These are phyloP conservation scores for Pythium plurisporium DNA, from an alignment of 352 stramenopile genomes.

Conservation along the genomic window DNA sequence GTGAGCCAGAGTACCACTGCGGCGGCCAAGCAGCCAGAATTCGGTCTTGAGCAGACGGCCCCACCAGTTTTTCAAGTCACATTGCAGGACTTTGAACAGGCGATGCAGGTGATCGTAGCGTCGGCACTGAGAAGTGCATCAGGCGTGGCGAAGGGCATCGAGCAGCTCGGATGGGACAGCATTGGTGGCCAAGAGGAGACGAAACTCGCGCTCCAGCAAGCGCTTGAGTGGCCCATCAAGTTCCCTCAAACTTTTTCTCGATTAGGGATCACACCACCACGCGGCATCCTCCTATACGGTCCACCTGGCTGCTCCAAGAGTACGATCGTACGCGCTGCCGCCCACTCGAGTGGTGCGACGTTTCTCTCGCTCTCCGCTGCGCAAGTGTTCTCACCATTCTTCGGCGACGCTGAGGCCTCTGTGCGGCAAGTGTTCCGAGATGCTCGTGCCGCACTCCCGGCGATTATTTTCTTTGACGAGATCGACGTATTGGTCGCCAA, in stretches of 20 bases:
- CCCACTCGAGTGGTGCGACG: constrained; percentile 63
- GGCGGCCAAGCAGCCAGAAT: background rate
- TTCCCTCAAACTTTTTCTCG: constrained; percentile 67
- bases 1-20: background rate
- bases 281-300: constrained; percentile 86
- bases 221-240: constrained; percentile 86
- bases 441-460: constrained; percentile 68
- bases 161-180: constrained; percentile 60
- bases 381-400: constrained; percentile 86
- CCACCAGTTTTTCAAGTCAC: constrained; percentile 43
- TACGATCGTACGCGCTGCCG: constrained; percentile 80
- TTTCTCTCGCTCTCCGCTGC: constrained; percentile 87
- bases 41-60: background rate
- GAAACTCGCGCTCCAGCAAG: constrained; percentile 77
- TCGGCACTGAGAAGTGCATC: constrained; percentile 58
- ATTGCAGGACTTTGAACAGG: constrained; percentile 69
- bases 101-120: constrained; percentile 60
- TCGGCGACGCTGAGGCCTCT: constrained; percentile 83
- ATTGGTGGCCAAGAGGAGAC: constrained; percentile 71
- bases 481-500: constrained; percentile 86
- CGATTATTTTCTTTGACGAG: constrained; percentile 93
- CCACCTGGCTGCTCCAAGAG: constrained; percentile 91
- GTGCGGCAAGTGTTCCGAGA: constrained; percentile 79
- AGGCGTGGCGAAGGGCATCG: constrained; percentile 56
- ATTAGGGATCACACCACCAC: constrained; percentile 64